These are phyloP conservation scores for Prunus salicina DNA, from an alignment of 306 rosid species.

Conservation along the genomic window DNA sequence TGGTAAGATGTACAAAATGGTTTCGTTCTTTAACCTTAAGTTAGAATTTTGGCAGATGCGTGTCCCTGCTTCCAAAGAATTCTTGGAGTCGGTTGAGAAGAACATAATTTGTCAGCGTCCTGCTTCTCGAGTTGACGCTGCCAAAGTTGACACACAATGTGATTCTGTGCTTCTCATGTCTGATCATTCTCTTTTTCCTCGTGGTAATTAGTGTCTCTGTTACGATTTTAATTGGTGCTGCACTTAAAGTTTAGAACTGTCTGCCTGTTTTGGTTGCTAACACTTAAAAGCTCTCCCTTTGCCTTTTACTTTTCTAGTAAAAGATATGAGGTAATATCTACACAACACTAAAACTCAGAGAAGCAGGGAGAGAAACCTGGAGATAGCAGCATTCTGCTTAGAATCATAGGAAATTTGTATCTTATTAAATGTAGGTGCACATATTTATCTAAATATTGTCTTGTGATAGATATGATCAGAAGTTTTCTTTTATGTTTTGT, in stretches of 20 bases:
- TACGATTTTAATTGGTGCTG: constrained; percentile 1
- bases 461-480: background rate
- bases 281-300: background rate
- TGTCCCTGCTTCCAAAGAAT: constrained; percentile 52
- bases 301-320: background rate
- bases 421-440: background rate
- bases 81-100: constrained; percentile 58
- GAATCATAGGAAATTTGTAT: background rate
- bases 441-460: background rate
- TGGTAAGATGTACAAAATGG: background rate
- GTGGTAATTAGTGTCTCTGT: constrained; percentile 40
- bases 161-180: constrained; percentile 71
- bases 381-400: background rate
- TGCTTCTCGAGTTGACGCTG: constrained; percentile 71
- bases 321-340: background rate
- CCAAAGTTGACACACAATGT: constrained; percentile 52
- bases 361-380: background rate
- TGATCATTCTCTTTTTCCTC: constrained; percentile 74
- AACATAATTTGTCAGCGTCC: constrained; percentile 65
- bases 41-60: constrained; percentile 42
- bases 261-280: background rate
- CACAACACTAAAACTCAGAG: background rate
- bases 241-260: background rate
- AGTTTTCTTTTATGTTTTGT: background rate
- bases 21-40: constrained; percentile 22